Base-by-base conservation (phyloP, 176 grass and related monocot species). In the Oryza nivara region DNA sequence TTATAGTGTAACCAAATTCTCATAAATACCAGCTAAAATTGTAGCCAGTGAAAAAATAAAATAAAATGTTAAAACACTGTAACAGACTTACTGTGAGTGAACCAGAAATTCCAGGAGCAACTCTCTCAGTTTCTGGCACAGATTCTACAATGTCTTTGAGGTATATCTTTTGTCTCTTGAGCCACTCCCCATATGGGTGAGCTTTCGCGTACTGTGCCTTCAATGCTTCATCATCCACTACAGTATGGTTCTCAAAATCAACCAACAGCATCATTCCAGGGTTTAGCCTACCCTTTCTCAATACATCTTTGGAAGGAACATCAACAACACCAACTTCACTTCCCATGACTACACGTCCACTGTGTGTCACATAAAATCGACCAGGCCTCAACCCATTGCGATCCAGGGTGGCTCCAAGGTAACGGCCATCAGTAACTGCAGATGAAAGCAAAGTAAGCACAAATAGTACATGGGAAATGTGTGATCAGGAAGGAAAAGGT, bases 221-320 rank as follows among this genome's bases (percentile, higher is more conserved):
- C 54, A 99, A 75, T 47, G 75, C 91, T 80, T 96, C 96, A 88
- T 99, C 96, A 82, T 99, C 93, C 44, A 99, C 93, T 73, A 99
- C 90, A 80, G 49, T 88, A 65, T 92, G 96, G 74, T 99, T 99
- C 75, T 99, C 93, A 43, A 99, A 99, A 85, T 99, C 96, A 64
- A 99, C 96, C 40, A 99, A 82, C 43, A 99, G 75, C 96, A 99
- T 99, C 96, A 99, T 99, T 76, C 96, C 96, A 81, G 96, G 96
- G 79, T 99, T 96, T 17, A 99, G 82, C 48, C 96, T 91, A 71
- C 96, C 96, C 84, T 99, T 99, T 81, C 90, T 94, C 56, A 83
- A 76, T 52, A 99, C 93, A 79, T 99, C 93, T 84, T 88, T 78
- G 11, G 96, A 75, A 82, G 93, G 86, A 90, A 99, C 84, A 88